Evolutionary conservation across 2,329 filamentous ascomycete species (phyloP).

Genomic region (Pseudofabraea citricarpa): DNA sequence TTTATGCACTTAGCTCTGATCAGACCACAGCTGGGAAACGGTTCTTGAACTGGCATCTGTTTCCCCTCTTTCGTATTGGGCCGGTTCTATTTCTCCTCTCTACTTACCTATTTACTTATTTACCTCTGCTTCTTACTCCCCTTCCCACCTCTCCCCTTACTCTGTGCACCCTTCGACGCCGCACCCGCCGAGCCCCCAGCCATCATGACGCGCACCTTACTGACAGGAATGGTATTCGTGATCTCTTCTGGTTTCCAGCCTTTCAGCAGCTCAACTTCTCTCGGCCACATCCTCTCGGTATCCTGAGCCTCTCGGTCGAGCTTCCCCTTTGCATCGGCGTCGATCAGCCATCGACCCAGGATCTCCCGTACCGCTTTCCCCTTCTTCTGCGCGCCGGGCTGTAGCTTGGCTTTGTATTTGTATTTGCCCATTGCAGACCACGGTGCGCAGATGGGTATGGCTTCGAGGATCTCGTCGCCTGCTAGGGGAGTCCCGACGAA

Average conservation of each 20-base stretch:
- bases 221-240: constrained; percentile 74
- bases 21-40: too few relatives aligned
- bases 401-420: constrained; percentile 94
- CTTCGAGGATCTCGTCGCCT: constrained; percentile 77
- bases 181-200: constrained; percentile 46
- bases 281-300: constrained; percentile 74
- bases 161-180: constrained; percentile 32
- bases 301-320: constrained; percentile 58
- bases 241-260: constrained; percentile 77
- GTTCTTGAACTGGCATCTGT: too few relatives aligned
- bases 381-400: constrained; percentile 86
- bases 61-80: too few relatives aligned
- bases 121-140: constrained; percentile 21
- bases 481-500: constrained; percentile 74
- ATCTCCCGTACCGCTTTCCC: constrained; percentile 92
- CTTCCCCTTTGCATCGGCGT: constrained; percentile 47
- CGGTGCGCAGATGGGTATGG: constrained; percentile 59
- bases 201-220: constrained; percentile 76
- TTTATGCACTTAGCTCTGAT: too few relatives aligned
- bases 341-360: constrained; percentile 72
- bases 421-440: constrained; percentile 61
- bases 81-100: too few relatives aligned
- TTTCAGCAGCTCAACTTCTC: constrained; percentile 81
- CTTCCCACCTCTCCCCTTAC: constrained; percentile 17
- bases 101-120: too few relatives aligned